Evolutionary conservation across 257 asterid genomes (phyloP), one percentile per base, ranked within the genome.

Genomic region (Lithospermum erythrorhizon): DNA sequence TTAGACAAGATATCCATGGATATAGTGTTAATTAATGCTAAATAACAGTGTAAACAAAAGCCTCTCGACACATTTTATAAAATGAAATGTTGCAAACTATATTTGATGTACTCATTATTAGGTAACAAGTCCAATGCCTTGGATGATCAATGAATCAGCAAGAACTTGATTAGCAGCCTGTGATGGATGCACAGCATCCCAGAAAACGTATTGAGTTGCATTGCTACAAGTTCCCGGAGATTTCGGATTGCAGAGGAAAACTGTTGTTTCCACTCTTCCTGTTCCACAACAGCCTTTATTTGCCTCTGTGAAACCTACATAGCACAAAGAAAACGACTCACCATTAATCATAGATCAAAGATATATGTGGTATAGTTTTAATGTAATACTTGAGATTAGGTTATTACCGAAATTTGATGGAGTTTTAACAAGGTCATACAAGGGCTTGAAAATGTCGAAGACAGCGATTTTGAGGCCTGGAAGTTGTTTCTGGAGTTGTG

Each of bases 111-210:
- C 70, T 75, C 68, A 78, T 65, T 75, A 77, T 61, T 41, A 41
- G 49, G 49, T 41, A 14, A 91, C 69, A 51, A 91, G 87, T 32
- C 65, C 51, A 55, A 91, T 88, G 51, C 98, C 98, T 66, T 80
- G 86, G 53, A 75, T 9, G 68, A 91, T 69, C 70, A 88, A 68
- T 6, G 78, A 51, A 65, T 86, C 86, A 0, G 98, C 94, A 53
- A 91, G 86, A 24, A 88, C 63, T 71, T 83, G 85, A 59, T 89
- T 86, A 15, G 96, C 94, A 2, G 95, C 96, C 70, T 93, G 71
- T 61, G 99, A 83, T 0, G 99, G 99, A 80, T 93, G 99, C 23
- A 93, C 99, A 55, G 91, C 76, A 73, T 93, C 99, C 96, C 95
- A 93, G 47, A 93, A 93, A 75, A 93, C 99, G 61, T 70, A 86